Conservation (phyloP, 495 filamentous ascomycete species). For the Bacidia gigantensis region DNA sequence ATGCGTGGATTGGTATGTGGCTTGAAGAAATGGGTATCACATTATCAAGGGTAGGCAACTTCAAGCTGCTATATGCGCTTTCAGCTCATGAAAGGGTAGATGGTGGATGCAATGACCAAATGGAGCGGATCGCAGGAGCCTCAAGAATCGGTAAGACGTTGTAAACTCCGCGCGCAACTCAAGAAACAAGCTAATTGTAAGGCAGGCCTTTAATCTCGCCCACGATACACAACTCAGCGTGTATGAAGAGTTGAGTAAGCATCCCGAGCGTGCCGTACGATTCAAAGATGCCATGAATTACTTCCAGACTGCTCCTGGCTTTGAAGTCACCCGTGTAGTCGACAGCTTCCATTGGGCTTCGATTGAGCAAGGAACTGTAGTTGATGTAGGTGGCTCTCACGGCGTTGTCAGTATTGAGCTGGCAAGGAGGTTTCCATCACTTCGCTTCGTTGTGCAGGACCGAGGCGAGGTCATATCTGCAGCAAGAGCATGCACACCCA, state of each 20-base stretch:
- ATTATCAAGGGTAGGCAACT: constrained; percentile 18
- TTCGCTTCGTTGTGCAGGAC: constrained; percentile 41
- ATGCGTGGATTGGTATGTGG: constrained; percentile 38
- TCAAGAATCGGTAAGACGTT: not conserved
- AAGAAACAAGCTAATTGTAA: not conserved
- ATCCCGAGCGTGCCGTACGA: constrained; percentile 29
- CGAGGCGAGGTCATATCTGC: constrained; percentile 30
- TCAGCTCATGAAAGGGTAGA: too few relatives aligned
- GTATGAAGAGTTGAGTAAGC: constrained; percentile 27
- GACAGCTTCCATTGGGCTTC: not conserved
- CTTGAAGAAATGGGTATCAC: constrained; percentile 38
- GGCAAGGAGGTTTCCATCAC: constrained; percentile 15
- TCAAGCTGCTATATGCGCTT: too few relatives aligned
- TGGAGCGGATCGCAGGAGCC: constrained; percentile 4
- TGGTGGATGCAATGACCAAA: constrained; percentile 3
- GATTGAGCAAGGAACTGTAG: constrained; percentile 21
- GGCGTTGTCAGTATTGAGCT: constrained; percentile 22
- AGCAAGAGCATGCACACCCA: constrained; percentile 27
- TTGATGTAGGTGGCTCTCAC: constrained; percentile 26
- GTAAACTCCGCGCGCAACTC: not conserved
- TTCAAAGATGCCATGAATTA: constrained; percentile 36
- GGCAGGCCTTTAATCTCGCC: constrained; percentile 34
- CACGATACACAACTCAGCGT: constrained; percentile 34
- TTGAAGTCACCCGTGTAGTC: constrained; percentile 30
- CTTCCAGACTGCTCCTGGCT: constrained; percentile 37